phyloP scores from a whole-genome alignment of 2,329 filamentous ascomycete genomes.

The Cadophora gregata region DNA sequence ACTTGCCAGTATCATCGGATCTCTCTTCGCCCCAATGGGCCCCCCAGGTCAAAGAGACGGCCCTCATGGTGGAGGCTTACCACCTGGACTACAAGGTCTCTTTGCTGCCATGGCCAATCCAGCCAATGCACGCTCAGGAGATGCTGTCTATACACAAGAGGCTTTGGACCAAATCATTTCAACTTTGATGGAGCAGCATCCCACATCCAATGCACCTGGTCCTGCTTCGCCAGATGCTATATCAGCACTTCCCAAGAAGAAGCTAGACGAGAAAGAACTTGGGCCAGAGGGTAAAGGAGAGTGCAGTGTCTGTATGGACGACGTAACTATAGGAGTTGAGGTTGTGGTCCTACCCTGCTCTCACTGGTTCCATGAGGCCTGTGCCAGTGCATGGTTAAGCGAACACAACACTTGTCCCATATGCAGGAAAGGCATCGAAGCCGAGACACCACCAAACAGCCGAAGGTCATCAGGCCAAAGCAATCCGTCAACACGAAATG shows the following conservation, averaged over 20 bases:
- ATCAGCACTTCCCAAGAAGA: constrained; percentile 71
- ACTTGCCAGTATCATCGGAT: constrained; percentile 39
- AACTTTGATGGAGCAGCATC: constrained; percentile 84
- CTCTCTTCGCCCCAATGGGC: constrained; percentile 38
- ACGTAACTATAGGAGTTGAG: constrained; percentile 73
- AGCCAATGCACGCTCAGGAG: constrained; percentile 64
- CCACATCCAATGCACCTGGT: constrained; percentile 76
- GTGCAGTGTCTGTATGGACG: constrained; percentile 95
- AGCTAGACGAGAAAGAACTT: constrained; percentile 73
- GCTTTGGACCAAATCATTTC: constrained; percentile 88
- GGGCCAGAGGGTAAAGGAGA: constrained; percentile 70
- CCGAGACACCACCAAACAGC: constrained; percentile 27
- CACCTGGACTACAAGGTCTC: constrained; percentile 56
- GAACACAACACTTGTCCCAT: constrained; percentile 94
- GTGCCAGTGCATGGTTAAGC: constrained; percentile 81
- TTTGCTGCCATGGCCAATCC: constrained; percentile 59
- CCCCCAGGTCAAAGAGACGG: constrained; percentile 29
- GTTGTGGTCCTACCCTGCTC: constrained; percentile 83
- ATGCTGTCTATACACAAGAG: constrained; percentile 90
- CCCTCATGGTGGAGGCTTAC: constrained; percentile 43
- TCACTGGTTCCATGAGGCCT: constrained; percentile 91
- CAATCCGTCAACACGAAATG: constrained; percentile 25
- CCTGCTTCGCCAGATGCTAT: constrained; percentile 82
- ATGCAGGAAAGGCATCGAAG: constrained; percentile 59
- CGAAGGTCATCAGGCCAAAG: constrained; percentile 31